Conservation (phyloP, 2,329 filamentous ascomycete species). For the Claviceps purpurea region DNA sequence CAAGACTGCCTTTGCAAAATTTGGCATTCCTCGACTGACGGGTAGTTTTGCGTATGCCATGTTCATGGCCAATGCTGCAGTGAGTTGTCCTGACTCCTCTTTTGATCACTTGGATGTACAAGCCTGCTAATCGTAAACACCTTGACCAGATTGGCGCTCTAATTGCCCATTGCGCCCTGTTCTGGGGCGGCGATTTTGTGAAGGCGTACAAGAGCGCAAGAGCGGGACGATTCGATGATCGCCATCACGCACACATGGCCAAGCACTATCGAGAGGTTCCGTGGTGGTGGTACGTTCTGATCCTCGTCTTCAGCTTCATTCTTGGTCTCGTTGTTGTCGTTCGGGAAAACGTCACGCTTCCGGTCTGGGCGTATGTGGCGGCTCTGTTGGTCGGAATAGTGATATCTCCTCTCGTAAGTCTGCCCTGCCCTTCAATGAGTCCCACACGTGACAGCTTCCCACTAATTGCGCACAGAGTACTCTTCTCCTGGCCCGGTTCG, state of each 20-base stretch:
- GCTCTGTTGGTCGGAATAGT: constrained; percentile 16
- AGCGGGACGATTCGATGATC: constrained; percentile 29
- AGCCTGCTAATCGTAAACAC: background rate
- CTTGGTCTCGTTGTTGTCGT: constrained; percentile 21
- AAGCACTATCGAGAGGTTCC: constrained; percentile 36
- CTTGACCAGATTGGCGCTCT: constrained; percentile 38
- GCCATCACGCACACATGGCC: constrained; percentile 38
- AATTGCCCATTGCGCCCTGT: constrained; percentile 36
- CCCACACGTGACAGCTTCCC: too few relatives aligned
- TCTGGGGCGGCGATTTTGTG: constrained; percentile 41
- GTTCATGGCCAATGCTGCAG: constrained; percentile 44
- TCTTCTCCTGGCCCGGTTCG: constrained; percentile 37
- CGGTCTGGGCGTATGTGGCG: constrained; percentile 23
- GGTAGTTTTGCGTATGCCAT: constrained; percentile 38
- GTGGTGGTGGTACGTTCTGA: constrained; percentile 22
- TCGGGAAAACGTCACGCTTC: constrained; percentile 22
- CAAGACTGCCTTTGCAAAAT: constrained; percentile 23
- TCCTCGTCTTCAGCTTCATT: constrained; percentile 19
- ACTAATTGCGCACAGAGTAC: constrained; percentile 25
- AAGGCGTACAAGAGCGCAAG: constrained; percentile 23
- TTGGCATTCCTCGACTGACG: constrained; percentile 33
- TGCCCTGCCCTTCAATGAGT: background rate
- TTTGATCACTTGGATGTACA: background rate
- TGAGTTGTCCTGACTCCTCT: constrained; percentile 13
- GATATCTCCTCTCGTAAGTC: constrained; percentile 2